These are phyloP conservation scores for Dalbergia cultrata DNA, from an alignment of 306 rosid genomes.

Conservation along the genomic window DNA sequence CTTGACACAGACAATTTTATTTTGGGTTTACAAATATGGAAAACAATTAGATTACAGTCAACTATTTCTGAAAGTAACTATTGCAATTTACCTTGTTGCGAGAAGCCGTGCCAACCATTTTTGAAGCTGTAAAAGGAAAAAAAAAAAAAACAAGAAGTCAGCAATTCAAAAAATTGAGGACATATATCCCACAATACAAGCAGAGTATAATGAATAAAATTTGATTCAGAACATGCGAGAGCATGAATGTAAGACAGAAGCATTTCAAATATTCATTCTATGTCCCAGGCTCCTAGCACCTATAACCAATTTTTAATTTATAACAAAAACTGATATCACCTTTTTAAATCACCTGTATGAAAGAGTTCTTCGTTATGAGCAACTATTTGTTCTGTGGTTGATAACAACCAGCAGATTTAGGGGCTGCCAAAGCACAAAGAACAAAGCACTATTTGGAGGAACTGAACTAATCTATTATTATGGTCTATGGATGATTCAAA, in stretches of 20 bases:
- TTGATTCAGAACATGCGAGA: neutral
- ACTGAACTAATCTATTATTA: neutral
- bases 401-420: neutral
- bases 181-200: slow-evolving; percentile 22
- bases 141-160: neutral
- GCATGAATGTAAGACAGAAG: neutral
- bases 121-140: slow-evolving; percentile 63
- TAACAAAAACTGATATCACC: neutral
- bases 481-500: neutral
- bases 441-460: neutral
- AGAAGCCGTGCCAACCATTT: slow-evolving; percentile 55
- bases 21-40: neutral
- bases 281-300: neutral
- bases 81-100: slow-evolving; percentile 69
- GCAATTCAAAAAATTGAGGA: slow-evolving; percentile 1
- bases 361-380: neutral
- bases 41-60: slow-evolving; percentile 14
- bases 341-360: neutral
- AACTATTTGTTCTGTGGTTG: neutral
- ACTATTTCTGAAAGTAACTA: slow-evolving; percentile 27
- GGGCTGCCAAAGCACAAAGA: neutral
- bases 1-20: neutral
- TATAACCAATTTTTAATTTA: slow-evolving; percentile 1
- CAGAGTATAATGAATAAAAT: neutral
- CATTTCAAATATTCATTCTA: neutral